Conservation (phyloP, 352 stramenopile species). For the Halophytophthora polymorphica region DNA sequence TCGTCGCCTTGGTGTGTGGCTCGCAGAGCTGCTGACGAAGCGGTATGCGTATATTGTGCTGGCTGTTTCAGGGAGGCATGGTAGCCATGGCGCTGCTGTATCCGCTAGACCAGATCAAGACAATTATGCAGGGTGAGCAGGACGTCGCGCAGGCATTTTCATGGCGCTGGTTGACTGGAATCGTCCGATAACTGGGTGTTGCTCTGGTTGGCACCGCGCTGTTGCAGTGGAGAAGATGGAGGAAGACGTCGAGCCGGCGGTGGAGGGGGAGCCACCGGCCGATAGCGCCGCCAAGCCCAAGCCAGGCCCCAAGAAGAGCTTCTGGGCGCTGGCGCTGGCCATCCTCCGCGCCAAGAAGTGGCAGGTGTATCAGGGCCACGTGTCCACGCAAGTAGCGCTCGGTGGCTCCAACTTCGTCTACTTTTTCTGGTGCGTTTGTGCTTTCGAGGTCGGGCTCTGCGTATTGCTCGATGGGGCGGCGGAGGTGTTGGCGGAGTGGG, state of each 20-base stretch:
- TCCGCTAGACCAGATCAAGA: constrained; percentile 85
- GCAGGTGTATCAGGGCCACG: constrained; percentile 72
- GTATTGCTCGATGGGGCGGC: not conserved
- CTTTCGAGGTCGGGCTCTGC: too few relatives aligned
- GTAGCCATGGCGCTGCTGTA: constrained; percentile 81
- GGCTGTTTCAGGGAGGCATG: constrained; percentile 47
- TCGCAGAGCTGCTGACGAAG: too few relatives aligned
- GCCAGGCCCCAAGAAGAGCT: constrained; percentile 24
- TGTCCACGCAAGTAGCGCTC: constrained; percentile 75
- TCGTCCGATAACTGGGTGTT: too few relatives aligned
- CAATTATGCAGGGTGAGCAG: constrained; percentile 69
- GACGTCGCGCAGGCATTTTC: not conserved
- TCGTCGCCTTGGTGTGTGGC: too few relatives aligned
- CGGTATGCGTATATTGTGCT: too few relatives aligned
- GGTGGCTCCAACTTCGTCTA: constrained; percentile 86
- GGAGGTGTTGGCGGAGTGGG: not conserved
- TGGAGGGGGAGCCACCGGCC: constrained; percentile 11
- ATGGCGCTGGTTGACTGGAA: too few relatives aligned
- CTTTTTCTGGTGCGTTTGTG: constrained; percentile 70
- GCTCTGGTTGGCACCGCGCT: too few relatives aligned
- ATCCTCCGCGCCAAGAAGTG: constrained; percentile 68
- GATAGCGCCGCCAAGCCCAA: constrained; percentile 1
- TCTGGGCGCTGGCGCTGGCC: constrained; percentile 38
- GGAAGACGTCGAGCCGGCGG: constrained; percentile 7
- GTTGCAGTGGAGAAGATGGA: constrained; percentile 29